A percentile compares a stretch with the other conserved stretches of the same genome.
Evolutionary conservation across 495 filamentous ascomycete genomes (phyloP).

Genomic region (Aspergillus avenaceus): DNA sequence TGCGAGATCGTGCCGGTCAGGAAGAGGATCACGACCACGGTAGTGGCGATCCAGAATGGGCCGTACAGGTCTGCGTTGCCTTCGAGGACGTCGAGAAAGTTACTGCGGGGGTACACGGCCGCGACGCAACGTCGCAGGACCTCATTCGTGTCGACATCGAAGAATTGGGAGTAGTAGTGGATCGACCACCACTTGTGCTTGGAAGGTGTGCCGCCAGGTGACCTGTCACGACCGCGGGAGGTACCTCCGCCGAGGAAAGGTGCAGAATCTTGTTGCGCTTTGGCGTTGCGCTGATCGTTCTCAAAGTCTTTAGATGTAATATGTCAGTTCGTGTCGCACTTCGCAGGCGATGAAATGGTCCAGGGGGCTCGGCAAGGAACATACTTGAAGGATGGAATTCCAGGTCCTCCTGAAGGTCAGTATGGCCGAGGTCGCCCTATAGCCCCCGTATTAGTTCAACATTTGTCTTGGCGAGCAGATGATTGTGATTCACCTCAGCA

Average conservation of each 20-base stretch:
- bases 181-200: constrained; percentile 92
- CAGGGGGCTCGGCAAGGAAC: no score
- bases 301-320: constrained; percentile 43
- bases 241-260: constrained; percentile 59
- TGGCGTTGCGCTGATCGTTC: constrained; percentile 49
- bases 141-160: constrained; percentile 91
- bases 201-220: constrained; percentile 46
- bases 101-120: constrained; percentile 79
- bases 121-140: constrained; percentile 80
- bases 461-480: background rate
- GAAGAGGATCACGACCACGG: constrained; percentile 93
- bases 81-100: constrained; percentile 94
- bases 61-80: constrained; percentile 97
- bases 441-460: constrained; percentile 15
- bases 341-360: background rate
- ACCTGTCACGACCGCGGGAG: constrained; percentile 39
- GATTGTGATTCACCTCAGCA: constrained; percentile 60
- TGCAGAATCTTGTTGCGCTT: constrained; percentile 53
- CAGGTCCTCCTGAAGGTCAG: constrained; percentile 95
- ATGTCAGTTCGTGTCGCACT: background rate
- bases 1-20: constrained; percentile 90
- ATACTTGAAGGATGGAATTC: constrained; percentile 94
- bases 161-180: constrained; percentile 94
- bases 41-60: constrained; percentile 98
- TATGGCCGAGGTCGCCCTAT: constrained; percentile 95